Evolutionary conservation across 495 filamentous ascomycete species (phyloP), one percentile per base, ranked within the genome.

Genomic region (Penicillium soppii): DNA sequence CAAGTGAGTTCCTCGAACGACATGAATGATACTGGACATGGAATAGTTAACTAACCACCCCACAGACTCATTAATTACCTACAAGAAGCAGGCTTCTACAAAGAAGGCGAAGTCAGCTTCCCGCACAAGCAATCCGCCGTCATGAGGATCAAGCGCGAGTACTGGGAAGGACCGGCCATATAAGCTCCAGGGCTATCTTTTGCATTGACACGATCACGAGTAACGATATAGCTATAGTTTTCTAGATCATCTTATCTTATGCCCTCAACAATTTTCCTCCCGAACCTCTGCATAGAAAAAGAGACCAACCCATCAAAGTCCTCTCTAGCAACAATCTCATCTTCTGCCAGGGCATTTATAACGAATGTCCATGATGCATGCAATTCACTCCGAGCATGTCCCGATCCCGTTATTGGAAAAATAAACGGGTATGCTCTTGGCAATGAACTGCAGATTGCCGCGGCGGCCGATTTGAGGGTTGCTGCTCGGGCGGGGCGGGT

Each of bases 121-220:
- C 87, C 92, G 15, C 91, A 97, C 66, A 98, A 97, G 69, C 91
- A 95, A 65, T 81, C 90, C 2, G 92, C 91, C 56, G 76, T 95
- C 55, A 87, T 96, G 75, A 87, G 86, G 66, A 80, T 96, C 39
- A 78, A 80, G 59, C 75, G 94, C 51, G 92, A 97, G 52, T 81
- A 73, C 20, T 98, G 92, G 89, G 82, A 89, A 43, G 84, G 82
- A 3, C 94, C 92, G n/a, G 80, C 72, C 22, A 59, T 90, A 39
- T 95, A 65, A 41, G 19, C 8, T 25, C n/a, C 7, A 7, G 9
- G 13, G 21, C 30, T 19, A 15, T 5, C 82, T 36, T 39, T 47
- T 39, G 50, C 42, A 37, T 38, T 46, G 29, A 43, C 32, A 52
- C 12, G 6, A 39, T 46, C 17, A 53, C n/a, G 42, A 53, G 33